Percentiles rank a stretch among this genome's conserved stretches.
Conservation (phyloP, 805 yeast species). For the Metschnikowia proteae region DNA sequence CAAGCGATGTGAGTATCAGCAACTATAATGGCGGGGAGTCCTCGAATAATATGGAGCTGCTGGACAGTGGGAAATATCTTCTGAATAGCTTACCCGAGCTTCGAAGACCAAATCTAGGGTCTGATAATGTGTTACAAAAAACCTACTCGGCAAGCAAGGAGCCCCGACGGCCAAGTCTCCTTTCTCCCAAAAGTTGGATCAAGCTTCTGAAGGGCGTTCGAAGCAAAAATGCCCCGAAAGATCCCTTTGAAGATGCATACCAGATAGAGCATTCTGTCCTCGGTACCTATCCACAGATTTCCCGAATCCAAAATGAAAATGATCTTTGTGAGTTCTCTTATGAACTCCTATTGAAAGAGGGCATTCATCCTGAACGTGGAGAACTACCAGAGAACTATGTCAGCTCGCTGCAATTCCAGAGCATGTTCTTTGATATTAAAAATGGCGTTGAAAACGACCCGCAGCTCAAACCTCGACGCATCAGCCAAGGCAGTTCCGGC, state of each 20-base stretch:
- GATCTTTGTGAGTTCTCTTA: constrained; percentile 18
- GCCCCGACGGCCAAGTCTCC: constrained; percentile 9
- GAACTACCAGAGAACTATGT: constrained; percentile 24
- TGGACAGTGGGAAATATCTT: not conserved
- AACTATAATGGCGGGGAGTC: not conserved
- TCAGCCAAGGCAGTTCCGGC: constrained; percentile 66
- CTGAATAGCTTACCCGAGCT: constrained; percentile 2
- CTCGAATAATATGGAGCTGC: not conserved
- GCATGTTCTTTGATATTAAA: constrained; percentile 41
- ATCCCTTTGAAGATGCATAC: constrained; percentile 18
- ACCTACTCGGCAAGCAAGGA: not conserved
- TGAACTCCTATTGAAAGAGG: constrained; percentile 10
- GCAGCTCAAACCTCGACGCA: constrained; percentile 48
- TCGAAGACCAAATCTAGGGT: not conserved
- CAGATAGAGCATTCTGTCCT: constrained; percentile 58
- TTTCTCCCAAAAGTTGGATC: constrained; percentile 30
- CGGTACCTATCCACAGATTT: constrained; percentile 28
- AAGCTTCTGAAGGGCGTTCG: constrained; percentile 2
- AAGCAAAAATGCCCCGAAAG: constrained; percentile 11
- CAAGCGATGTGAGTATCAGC: not conserved
- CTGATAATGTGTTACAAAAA: not conserved
- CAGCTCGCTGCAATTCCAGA: constrained; percentile 29
- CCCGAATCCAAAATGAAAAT: constrained; percentile 14
- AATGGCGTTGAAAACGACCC: constrained; percentile 40
- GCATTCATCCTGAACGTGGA: constrained; percentile 9